Percentiles rank a stretch among this genome's conserved stretches.
Evolutionary conservation across 2,329 filamentous ascomycete genomes (phyloP).

Genomic region (Colletotrichum sp.): DNA sequence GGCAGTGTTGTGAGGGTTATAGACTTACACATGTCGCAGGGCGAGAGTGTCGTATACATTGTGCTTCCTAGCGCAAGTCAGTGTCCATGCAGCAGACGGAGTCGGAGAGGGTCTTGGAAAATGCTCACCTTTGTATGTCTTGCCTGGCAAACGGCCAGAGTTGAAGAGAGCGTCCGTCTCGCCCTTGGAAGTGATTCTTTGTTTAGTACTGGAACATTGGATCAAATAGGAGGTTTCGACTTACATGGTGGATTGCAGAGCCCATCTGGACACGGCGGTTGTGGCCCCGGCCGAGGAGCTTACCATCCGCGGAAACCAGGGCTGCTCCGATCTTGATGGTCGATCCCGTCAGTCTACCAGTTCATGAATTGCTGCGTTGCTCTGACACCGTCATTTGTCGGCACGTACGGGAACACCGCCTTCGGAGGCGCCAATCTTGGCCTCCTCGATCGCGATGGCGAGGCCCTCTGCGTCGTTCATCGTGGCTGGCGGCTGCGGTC

Average conservation of each 20-base stretch:
- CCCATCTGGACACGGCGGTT: constrained; percentile 79
- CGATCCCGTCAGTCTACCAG: neutral
- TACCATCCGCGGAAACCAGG: constrained; percentile 72
- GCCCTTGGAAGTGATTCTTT: constrained; percentile 50
- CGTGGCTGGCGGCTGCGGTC: neutral
- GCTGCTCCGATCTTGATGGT: constrained; percentile 49
- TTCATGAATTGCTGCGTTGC: neutral
- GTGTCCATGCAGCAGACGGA: neutral
- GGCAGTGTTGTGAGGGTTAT: neutral
- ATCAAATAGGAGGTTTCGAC: constrained; percentile 19
- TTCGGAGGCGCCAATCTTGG: constrained; percentile 10
- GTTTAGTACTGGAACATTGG: neutral
- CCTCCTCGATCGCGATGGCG: constrained; percentile 20
- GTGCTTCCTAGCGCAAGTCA: constrained; percentile 57
- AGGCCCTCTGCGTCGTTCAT: constrained; percentile 19
- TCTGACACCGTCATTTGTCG: neutral
- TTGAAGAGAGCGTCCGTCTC: constrained; percentile 80
- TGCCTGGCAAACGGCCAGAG: constrained; percentile 73
- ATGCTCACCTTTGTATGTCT: constrained; percentile 56
- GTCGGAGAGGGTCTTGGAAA: neutral
- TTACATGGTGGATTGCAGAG: constrained; percentile 74
- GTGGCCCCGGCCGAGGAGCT: constrained; percentile 73
- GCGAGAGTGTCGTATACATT: constrained; percentile 84
- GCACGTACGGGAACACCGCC: constrained; percentile 14
- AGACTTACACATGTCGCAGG: constrained; percentile 74